Conservation (phyloP, 352 stramenopile genomes). For the Globisporangium emineosum region DNA sequence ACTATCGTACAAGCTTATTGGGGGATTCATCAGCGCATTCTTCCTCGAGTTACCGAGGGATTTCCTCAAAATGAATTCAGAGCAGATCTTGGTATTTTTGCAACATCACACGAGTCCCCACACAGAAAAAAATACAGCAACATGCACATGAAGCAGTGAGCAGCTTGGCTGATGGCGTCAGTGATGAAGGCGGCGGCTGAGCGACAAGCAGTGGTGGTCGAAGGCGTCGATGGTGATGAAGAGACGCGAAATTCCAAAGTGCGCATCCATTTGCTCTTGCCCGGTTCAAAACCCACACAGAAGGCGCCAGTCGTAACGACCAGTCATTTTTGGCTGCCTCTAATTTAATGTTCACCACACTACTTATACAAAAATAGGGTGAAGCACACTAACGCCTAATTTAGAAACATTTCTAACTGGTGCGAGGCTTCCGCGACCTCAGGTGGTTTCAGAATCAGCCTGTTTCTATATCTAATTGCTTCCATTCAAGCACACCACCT, state of each 20-base stretch:
- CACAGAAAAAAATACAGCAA: not conserved
- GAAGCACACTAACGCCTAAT: no score
- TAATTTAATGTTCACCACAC: not conserved
- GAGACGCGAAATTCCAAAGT: not conserved
- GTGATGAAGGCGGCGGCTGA: not conserved
- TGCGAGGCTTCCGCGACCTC: not conserved
- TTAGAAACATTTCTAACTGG: constrained; percentile 7
- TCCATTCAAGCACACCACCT: not conserved
- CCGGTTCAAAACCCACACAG: not conserved
- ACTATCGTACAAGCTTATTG: not conserved
- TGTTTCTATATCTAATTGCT: constrained; percentile 10
- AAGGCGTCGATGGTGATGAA: not conserved
- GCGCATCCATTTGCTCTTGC: not conserved
- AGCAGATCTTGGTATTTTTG: constrained; percentile 86
- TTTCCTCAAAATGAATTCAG: constrained; percentile 77
- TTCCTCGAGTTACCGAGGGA: constrained; percentile 78
- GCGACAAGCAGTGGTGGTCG: not conserved
- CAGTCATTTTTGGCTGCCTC: not conserved
- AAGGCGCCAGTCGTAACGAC: not conserved
- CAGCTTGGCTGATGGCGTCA: not conserved
- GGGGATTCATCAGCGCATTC: constrained; percentile 62
- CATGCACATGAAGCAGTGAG: not conserved
- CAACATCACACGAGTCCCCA: constrained; percentile 55
- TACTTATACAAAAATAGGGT: no score
- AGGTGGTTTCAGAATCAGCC: not conserved